Percentiles rank a stretch among this genome's conserved stretches.
phyloP scores from a whole-genome alignment of 2,329 filamentous ascomycete genomes.

The Xylaria sp. region DNA sequence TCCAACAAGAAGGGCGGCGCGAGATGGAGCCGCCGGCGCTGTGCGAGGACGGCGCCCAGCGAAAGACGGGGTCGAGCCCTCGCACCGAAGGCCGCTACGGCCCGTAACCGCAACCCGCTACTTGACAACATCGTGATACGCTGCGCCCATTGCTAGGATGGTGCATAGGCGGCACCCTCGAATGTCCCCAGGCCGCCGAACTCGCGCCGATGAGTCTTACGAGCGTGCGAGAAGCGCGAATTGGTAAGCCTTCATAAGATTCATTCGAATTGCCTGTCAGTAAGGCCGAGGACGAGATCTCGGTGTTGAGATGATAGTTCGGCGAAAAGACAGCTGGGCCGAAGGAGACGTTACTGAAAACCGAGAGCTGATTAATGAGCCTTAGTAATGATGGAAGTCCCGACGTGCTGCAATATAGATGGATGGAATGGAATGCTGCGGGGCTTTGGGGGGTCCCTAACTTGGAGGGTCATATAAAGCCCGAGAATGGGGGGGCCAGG shows the following conservation, averaged over 20 bases:
- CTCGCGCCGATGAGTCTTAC: neutral
- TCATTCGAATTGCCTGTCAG: neutral
- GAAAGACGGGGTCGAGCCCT: neutral
- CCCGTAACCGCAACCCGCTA: constrained; percentile 24
- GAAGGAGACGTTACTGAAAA: neutral
- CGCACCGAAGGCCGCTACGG: neutral
- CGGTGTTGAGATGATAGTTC: constrained; percentile 5
- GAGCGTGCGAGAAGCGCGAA: neutral
- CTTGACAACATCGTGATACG: constrained; percentile 33
- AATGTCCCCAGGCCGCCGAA: neutral
- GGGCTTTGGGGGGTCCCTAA: neutral
- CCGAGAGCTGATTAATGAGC: constrained; percentile 1
- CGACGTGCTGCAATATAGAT: neutral
- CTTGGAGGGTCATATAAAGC: constrained; percentile 17
- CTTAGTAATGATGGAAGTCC: constrained; percentile 2
- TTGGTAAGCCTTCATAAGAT: neutral
- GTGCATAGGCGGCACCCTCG: neutral
- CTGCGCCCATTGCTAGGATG: constrained; percentile 7
- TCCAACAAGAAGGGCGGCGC: constrained; percentile 73
- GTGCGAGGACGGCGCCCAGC: neutral
- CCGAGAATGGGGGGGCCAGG: neutral
- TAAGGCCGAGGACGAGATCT: neutral
- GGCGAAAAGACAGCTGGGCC: neutral
- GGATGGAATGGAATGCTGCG: constrained; percentile 1
- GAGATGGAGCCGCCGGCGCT: constrained; percentile 51